A percentile compares a stretch with the other conserved stretches of the same genome.
phyloP scores from a whole-genome alignment of 352 stramenopile species.

The Pythium periplocum region DNA sequence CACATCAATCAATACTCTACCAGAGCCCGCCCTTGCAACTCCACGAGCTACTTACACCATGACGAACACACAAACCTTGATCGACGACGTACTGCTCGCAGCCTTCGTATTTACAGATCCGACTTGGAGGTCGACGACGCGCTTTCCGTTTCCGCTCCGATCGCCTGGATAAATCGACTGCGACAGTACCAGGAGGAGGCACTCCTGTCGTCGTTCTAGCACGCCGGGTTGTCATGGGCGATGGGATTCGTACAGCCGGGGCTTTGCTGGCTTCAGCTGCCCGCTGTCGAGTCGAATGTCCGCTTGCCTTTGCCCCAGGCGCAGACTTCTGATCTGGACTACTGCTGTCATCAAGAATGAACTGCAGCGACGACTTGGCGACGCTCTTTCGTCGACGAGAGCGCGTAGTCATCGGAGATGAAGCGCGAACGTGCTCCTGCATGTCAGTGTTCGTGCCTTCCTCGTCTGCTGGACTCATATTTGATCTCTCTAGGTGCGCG shows the following conservation, averaged over 20 bases:
- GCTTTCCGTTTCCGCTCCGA: conserved; percentile 47
- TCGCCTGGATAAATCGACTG: conserved; percentile 16
- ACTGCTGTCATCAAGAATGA: conserved; percentile 58
- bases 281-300: no score
- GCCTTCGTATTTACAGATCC: conserved; percentile 65
- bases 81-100: conserved; percentile 80
- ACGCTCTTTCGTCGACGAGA: not conserved
- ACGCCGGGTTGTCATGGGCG: no score
- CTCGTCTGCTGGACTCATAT: no score
- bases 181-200: conserved; percentile 1
- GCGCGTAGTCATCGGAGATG: no score
- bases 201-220: not conserved
- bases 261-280: no score
- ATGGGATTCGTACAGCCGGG: no score
- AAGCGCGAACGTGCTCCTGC: no score
- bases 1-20: not conserved
- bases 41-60: conserved; percentile 30
- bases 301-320: not conserved
- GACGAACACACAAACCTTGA: conserved; percentile 66
- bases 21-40: not conserved
- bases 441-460: no score
- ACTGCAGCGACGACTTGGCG: conserved; percentile 63
- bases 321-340: conserved; percentile 10
- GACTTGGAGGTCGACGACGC: conserved; percentile 37
- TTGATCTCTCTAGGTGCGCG: no score